These are phyloP conservation scores for Cronartium quercuum DNA, from an alignment of 1,284 basidiomycete genomes.

Conservation along the genomic window DNA sequence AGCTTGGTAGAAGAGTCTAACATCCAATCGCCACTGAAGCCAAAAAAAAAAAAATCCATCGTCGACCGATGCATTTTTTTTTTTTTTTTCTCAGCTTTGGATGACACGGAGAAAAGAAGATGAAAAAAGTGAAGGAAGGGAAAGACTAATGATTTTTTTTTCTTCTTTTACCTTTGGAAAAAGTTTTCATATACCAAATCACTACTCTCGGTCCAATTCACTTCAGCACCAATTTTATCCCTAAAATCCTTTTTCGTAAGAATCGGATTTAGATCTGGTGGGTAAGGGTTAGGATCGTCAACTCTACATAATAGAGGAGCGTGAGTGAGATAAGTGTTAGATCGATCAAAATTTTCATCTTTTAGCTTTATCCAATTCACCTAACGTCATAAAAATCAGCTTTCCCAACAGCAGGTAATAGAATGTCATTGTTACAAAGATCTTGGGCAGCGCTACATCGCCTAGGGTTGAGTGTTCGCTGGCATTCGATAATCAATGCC, in stretches of 20 bases:
- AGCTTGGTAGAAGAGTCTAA: constrained; percentile 16
- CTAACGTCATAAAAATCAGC: constrained; percentile 17
- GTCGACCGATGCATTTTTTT: background rate
- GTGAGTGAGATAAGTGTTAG: background rate
- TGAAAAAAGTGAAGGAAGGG: background rate
- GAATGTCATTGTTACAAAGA: constrained; percentile 19
- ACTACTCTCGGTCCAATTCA: constrained; percentile 26
- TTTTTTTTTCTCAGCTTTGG: background rate
- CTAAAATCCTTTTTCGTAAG: constrained; percentile 16
- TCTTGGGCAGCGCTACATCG: constrained; percentile 17
- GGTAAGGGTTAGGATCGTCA: constrained; percentile 7
- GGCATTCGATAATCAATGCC: constrained; percentile 15
- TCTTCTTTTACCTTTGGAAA: background rate
- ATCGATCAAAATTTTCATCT: background rate
- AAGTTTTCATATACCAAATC: constrained; percentile 18
- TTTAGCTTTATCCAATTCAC: background rate
- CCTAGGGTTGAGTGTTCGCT: background rate
- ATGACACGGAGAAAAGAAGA: background rate
- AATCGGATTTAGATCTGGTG: constrained; percentile 13
- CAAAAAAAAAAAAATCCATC: background rate
- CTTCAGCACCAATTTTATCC: constrained; percentile 2
- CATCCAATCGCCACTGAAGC: constrained; percentile 38
- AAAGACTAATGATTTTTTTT: too few relatives aligned
- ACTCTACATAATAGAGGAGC: background rate
- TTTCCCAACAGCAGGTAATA: constrained; percentile 8